phyloP scores from a whole-genome alignment of 2,329 filamentous ascomycete species.

The Chrysoporthe puriensis region DNA sequence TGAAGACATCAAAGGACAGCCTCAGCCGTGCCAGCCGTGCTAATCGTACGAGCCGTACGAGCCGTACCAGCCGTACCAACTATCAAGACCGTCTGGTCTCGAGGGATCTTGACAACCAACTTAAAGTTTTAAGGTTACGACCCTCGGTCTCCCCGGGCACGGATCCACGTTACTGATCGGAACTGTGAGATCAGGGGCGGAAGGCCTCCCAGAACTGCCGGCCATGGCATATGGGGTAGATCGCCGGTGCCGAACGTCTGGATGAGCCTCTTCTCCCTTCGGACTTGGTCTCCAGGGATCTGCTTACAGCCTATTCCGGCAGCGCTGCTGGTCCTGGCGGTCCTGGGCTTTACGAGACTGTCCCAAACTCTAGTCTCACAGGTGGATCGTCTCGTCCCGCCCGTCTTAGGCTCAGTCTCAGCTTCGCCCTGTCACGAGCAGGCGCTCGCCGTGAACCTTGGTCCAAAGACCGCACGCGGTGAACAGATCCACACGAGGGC shows the following conservation, averaged over 20 bases:
- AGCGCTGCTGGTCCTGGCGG: neutral
- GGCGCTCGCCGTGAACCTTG: no score
- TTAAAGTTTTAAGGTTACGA: neutral
- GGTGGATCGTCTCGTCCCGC: neutral
- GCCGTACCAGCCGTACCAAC: neutral
- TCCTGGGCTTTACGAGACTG: neutral
- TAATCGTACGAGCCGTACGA: no score
- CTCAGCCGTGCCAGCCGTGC: neutral
- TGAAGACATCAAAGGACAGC: slow-evolving; percentile 7
- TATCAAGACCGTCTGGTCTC: no score
- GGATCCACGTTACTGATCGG: neutral
- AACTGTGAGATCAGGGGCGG: neutral
- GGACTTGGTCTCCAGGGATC: neutral
- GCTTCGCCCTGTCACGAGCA: neutral
- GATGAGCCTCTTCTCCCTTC: neutral
- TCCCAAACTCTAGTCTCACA: neutral
- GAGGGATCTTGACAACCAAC: no score
- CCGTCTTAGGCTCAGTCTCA: neutral
- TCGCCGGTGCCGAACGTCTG: neutral
- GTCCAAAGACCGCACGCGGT: neutral
- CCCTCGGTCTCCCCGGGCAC: neutral
- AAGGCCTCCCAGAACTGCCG: neutral
- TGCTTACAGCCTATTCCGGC: neutral
- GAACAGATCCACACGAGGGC: neutral
- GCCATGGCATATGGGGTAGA: neutral